phyloP scores from a whole-genome alignment of 371 early-diverging fungal genomes.

The Batkoa obscura region DNA sequence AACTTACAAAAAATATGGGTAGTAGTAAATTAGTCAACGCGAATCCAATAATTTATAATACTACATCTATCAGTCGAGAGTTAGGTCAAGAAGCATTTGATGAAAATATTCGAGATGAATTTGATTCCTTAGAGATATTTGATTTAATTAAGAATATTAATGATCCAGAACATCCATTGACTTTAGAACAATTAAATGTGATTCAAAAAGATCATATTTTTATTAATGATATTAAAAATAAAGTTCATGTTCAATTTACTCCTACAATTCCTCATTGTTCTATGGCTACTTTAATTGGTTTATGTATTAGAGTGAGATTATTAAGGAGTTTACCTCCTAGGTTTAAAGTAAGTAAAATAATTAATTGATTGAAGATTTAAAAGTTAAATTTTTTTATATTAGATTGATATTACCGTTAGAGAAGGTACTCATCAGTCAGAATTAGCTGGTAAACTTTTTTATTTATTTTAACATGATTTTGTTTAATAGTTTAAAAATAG shows the following conservation, averaged over 20 bases:
- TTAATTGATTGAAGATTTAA: not conserved
- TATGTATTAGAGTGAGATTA: conserved; percentile 88
- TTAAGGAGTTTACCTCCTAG: conserved; percentile 65
- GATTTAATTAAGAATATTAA: conserved; percentile 83
- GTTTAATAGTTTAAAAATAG: conserved; percentile 10
- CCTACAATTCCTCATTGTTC: conserved; percentile 99
- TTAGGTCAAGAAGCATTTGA: not conserved
- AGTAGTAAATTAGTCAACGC: not conserved
- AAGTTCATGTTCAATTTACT: conserved; percentile 65
- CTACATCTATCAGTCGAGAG: not conserved
- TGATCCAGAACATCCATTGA: conserved; percentile 97
- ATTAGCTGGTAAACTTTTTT: conserved; percentile 27
- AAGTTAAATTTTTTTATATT: not conserved
- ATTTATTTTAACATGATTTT: no score
- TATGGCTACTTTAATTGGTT: conserved; percentile 98
- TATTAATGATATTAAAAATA: conserved; percentile 45
- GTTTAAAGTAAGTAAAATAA: conserved; percentile 46
- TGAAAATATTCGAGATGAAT: not conserved
- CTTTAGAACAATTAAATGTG: conserved; percentile 89
- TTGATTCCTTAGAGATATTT: conserved; percentile 1
- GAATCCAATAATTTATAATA: not conserved
- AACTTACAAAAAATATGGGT: not conserved
- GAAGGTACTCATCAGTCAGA: conserved; percentile 94
- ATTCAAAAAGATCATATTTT: conserved; percentile 65
- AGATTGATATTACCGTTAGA: conserved; percentile 70